Evolutionary conservation across 768 basidiomycete genomes (phyloP).

Genomic region (Gelatoporia subvermispora): DNA sequence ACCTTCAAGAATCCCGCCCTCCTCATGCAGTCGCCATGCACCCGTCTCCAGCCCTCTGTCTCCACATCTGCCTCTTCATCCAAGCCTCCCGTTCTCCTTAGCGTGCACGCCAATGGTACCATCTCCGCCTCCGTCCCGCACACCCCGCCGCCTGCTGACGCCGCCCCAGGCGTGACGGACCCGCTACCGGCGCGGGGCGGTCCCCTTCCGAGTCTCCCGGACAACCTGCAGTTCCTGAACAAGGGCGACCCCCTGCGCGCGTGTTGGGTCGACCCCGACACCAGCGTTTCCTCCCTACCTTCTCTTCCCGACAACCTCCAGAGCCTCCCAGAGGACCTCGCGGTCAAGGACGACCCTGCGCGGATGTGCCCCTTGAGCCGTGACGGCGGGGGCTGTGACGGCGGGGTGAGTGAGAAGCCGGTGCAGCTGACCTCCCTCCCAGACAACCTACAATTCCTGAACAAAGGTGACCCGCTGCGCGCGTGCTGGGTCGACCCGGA

Average conservation of each 20-base stretch:
- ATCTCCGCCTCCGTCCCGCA: too few species aligned
- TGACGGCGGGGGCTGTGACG: too few species aligned
- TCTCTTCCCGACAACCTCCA: slow-evolving; percentile 13
- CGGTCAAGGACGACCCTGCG: neutral
- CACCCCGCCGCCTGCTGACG: neutral
- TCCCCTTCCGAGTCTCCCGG: slow-evolving; percentile 15
- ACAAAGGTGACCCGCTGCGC: slow-evolving; percentile 1
- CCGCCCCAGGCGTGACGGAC: neutral
- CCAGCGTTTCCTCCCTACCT: too few species aligned
- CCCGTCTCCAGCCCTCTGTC: neutral
- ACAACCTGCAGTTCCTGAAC: slow-evolving; percentile 17
- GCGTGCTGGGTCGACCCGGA: too few species aligned
- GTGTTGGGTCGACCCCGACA: neutral
- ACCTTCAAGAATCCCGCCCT: slow-evolving; percentile 92
- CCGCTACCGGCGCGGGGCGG: neutral
- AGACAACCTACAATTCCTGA: slow-evolving; percentile 17
- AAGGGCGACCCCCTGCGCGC: slow-evolving; percentile 4
- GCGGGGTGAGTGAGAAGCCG: too few species aligned
- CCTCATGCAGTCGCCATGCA: slow-evolving; percentile 21
- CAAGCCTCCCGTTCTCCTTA: too few species aligned
- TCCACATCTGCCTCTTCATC: neutral
- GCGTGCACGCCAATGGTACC: neutral
- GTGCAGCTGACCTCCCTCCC: too few species aligned
- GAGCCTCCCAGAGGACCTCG: slow-evolving; percentile 1
- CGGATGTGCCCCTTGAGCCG: too few species aligned